Base-by-base conservation (phyloP, 108 stramenopile species). In the Nitzschia sp. region DNA sequence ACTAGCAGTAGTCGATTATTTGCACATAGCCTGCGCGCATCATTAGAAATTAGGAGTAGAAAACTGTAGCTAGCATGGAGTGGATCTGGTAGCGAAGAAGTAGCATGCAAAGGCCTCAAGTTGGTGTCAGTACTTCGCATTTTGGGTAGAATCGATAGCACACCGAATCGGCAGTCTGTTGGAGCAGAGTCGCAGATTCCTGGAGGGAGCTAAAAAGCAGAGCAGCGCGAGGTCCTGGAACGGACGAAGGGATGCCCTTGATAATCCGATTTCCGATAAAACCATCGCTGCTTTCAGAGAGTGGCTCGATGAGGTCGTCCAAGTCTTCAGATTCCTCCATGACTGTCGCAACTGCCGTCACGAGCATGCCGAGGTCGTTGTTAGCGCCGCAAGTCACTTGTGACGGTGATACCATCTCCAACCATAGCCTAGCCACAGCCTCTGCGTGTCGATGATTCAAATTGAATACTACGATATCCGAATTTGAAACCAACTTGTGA, bases 101-200 rank as follows among this genome's bases (percentile, higher is more conserved):
- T n/a, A n/a, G n/a, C n/a, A n/a, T n/a, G n/a, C n/a, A n/a, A n/a
- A n/a, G n/a, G n/a, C n/a, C n/a, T n/a, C 32, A 33, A 58, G 31
- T 17, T 34, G 3, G 56, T 34, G 60, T 61, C 65, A 76, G 31
- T 0, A 77, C 76, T n/a, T 76, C 80, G 69, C 80, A 73, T 53
- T 73, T 76, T 8, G 76, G 72, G 72, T 73, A 81, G 34, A 66
- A 73, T 6, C 78, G 71, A 73, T 73, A 79, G 56, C 78, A 79
- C 19, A 73, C 72, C 17, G 78, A 68, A 30, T 53, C 72, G n/a
- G 56, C 78, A n/a, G 72, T 73, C 33, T 32, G 59, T 38, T 72
- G 67, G 2, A 72, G 11, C 13, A 25, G 54, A 17, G 9, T 53
- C 0, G 16, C 44, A 25, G 66, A 45, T 50, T 74, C 58, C 34